phyloP scores from a whole-genome alignment of 2,329 filamentous ascomycete genomes.

The Colletotrichum neosansevieriae region DNA sequence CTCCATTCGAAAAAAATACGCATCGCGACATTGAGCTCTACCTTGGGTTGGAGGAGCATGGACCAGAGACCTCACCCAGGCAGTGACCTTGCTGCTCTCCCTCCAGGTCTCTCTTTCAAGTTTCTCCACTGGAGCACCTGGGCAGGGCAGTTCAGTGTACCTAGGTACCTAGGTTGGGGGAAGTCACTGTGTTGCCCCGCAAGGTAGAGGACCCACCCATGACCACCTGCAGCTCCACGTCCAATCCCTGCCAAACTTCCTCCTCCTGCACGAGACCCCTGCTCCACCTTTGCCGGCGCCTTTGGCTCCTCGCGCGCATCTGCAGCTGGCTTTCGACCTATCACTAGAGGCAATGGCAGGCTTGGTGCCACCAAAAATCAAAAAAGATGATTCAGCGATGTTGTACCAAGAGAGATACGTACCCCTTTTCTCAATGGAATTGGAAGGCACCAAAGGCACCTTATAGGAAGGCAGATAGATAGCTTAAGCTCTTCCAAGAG shows the following conservation, averaged over 20 bases:
- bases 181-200: slow-evolving; percentile 11
- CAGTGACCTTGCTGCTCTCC: slow-evolving; percentile 14
- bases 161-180: too few species aligned
- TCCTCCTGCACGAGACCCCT: slow-evolving; percentile 26
- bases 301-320: slow-evolving; percentile 12
- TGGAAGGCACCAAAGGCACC: neutral
- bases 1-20: too few species aligned
- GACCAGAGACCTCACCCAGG: neutral
- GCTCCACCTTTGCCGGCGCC: slow-evolving; percentile 20
- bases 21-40: too few species aligned
- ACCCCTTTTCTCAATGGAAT: neutral
- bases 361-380: neutral
- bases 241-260: slow-evolving; percentile 22
- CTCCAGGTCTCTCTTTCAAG: too few species aligned
- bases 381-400: neutral
- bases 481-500: slow-evolving; percentile 17
- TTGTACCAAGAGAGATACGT: neutral
- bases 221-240: neutral
- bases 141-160: neutral
- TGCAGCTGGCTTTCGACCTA: slow-evolving; percentile 19
- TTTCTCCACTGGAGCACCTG: slow-evolving; percentile 31
- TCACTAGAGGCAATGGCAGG: slow-evolving; percentile 15
- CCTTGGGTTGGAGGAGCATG: too few species aligned
- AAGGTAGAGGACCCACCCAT: slow-evolving; percentile 4
- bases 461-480: too few species aligned